Percentiles rank a stretch among this genome's conserved stretches.
These are phyloP conservation scores for Xerocomellus amylosporus DNA, from an alignment of 768 basidiomycete species.

Conservation along the genomic window DNA sequence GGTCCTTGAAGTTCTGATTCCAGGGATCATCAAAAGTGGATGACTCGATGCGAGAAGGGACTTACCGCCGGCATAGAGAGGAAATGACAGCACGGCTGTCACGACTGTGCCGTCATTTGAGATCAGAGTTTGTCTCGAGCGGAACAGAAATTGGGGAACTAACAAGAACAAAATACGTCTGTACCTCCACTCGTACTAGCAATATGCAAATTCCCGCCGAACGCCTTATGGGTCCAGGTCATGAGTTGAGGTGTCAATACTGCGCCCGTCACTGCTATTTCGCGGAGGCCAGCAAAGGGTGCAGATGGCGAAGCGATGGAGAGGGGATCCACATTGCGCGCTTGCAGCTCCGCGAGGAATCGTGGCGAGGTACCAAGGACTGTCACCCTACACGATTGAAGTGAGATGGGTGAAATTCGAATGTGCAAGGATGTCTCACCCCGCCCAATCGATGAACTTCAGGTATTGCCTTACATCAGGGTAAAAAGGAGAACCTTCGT, in stretches of 20 bases:
- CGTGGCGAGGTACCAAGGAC: slow-evolving; percentile 56
- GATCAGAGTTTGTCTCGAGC: not conserved
- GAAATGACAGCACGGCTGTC: slow-evolving; percentile 43
- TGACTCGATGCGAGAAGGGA: not conserved
- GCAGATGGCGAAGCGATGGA: slow-evolving; percentile 15
- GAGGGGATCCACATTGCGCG: slow-evolving; percentile 49
- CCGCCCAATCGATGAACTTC: slow-evolving; percentile 54
- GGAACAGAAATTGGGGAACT: slow-evolving; percentile 24
- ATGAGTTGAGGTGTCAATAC: slow-evolving; percentile 66
- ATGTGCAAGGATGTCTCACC: slow-evolving; percentile 35
- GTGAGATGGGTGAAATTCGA: not conserved
- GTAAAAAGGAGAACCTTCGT: slow-evolving; percentile 70
- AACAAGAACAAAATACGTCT: slow-evolving; percentile 65
- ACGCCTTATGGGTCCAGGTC: slow-evolving; percentile 61
- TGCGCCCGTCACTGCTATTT: slow-evolving; percentile 55
- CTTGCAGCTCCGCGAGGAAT: slow-evolving; percentile 61
- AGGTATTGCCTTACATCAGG: slow-evolving; percentile 53
- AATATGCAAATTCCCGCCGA: slow-evolving; percentile 48
- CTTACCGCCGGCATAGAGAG: slow-evolving; percentile 64
- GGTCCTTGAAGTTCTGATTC: slow-evolving; percentile 60
- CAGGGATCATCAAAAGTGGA: not conserved
- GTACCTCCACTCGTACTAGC: slow-evolving; percentile 66
- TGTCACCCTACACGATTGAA: slow-evolving; percentile 36
- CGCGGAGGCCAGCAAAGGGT: slow-evolving; percentile 53
- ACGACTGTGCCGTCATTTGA: slow-evolving; percentile 44